A percentile compares a stretch with the other conserved stretches of the same genome.
Evolutionary conservation across 2,329 filamentous ascomycete genomes (phyloP).

Genomic region (Colletotrichum tropicicola): DNA sequence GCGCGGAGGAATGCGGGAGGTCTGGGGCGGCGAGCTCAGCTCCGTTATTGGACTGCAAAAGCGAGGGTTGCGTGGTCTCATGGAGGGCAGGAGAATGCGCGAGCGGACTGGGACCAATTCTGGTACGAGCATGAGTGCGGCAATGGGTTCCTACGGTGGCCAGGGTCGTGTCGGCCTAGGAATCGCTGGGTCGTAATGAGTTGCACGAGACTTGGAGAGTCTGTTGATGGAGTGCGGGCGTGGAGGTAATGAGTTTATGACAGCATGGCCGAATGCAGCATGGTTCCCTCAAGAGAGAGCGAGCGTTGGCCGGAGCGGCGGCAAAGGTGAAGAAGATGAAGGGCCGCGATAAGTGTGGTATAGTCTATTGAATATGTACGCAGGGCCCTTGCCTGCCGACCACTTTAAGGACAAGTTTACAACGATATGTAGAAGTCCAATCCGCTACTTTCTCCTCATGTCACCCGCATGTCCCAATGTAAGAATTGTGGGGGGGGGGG

Average conservation of each 20-base stretch:
- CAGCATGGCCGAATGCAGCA: constrained; percentile 21
- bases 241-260: constrained; percentile 28
- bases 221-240: background rate
- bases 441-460: too few relatives aligned
- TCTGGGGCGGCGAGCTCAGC: constrained; percentile 85
- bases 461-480: too few relatives aligned
- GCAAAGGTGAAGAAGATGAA: too few relatives aligned
- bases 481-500: too few relatives aligned
- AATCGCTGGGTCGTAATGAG: constrained; percentile 56
- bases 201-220: background rate
- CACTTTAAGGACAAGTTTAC: too few relatives aligned
- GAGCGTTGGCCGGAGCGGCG: background rate
- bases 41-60: constrained; percentile 97
- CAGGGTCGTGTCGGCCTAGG: constrained; percentile 58
- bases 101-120: constrained; percentile 67
- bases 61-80: constrained; percentile 86
- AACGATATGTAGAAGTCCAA: too few relatives aligned
- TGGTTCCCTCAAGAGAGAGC: background rate
- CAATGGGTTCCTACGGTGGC: constrained; percentile 31
- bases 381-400: too few relatives aligned
- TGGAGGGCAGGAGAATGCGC: constrained; percentile 90
- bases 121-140: constrained; percentile 32
- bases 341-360: too few relatives aligned
- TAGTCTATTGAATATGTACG: too few relatives aligned
- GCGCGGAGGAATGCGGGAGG: constrained; percentile 61